Conservation (phyloP, 2,329 filamentous ascomycete genomes). For the Hypoxylon sp. region DNA sequence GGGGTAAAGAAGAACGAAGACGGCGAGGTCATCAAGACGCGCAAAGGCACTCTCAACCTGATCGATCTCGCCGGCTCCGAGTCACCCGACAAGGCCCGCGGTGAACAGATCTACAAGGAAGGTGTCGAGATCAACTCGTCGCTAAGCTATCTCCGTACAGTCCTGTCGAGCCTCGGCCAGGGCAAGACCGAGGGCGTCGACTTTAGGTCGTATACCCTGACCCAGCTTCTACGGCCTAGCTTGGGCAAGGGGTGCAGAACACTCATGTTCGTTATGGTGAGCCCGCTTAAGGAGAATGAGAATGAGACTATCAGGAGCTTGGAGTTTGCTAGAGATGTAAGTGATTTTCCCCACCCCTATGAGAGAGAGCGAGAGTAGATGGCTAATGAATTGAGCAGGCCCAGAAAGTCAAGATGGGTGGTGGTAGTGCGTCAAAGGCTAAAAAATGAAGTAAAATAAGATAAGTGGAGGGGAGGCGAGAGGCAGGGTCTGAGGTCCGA, state of each 20-base stretch:
- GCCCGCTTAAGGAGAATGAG: constrained; percentile 89
- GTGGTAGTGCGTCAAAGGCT: constrained; percentile 34
- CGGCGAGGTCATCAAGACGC: constrained; percentile 77
- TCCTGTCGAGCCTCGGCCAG: constrained; percentile 91
- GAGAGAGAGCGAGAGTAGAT: background rate
- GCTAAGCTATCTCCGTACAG: constrained; percentile 90
- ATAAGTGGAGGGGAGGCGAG: background rate
- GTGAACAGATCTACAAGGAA: constrained; percentile 89
- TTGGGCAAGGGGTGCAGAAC: constrained; percentile 97
- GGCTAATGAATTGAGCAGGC: constrained; percentile 44
- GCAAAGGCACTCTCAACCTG: constrained; percentile 93
- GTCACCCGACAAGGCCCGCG: constrained; percentile 78
- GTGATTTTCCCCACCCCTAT: constrained; percentile 38
- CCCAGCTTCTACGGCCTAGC: constrained; percentile 94
- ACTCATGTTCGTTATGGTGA: constrained; percentile 99
- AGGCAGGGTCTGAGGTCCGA: background rate
- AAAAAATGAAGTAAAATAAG: constrained; percentile 42
- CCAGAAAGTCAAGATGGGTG: constrained; percentile 54
- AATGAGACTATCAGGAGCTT: constrained; percentile 95
- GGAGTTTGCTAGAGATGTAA: constrained; percentile 94
- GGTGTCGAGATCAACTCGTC: constrained; percentile 98
- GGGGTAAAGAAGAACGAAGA: constrained; percentile 77
- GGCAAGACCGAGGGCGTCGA: constrained; percentile 86
- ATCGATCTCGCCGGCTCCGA: constrained; percentile 97
- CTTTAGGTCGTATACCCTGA: constrained; percentile 97